Evolutionary conservation across 2,329 filamentous ascomycete genomes (phyloP), one percentile per base, ranked within the genome.

Genomic region (Scopulariopsis brevicaulis): DNA sequence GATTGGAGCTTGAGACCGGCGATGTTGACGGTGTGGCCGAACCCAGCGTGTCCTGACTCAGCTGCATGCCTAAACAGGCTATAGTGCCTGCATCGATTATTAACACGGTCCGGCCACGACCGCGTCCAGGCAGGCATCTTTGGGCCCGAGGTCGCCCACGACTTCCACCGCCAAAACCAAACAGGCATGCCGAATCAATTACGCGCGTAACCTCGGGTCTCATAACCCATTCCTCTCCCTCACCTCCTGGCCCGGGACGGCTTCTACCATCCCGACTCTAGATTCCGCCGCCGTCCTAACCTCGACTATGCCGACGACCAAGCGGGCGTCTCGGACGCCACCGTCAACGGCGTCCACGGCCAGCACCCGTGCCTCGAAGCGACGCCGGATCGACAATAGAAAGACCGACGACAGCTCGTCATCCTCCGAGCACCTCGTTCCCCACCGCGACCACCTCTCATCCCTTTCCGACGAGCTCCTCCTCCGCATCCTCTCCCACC

Each of bases 381-480:
- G 51, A 11, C 55, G 55, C 18, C 55, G 55, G n/a, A 3, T 56
- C 20, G 55, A 43, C 46, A 12, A 54, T 22, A 18, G n/a, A 15
- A 20, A 4, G 46, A 3, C 40, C 35, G 7, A 8, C 20, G 22
- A 37, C 25, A 40, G 20, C 12, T 12, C 28, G 14, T 8, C 7
- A n/a, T 6, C 48, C 32, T 37, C 3, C 55, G 28, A 8, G 28
- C 10, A 4, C 28, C 10, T 28, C 6, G 12, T n/a, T 6, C 11
- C 48, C 6, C 28, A 51, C 12, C 51, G 32, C 22, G 88, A 96
- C 71, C 76, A 78, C 54, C 70, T 96, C 18, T 89, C 89, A 7
- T 73, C 71, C 10, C 77, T 97, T 56, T 96, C 91, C 61, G 89
- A 96, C 69, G 94, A 99, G 71, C 77, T 97, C 37, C 79, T 96